Percentiles rank a stretch among this genome's conserved stretches.
Conservation (phyloP, 768 basidiomycete genomes). For the Lactarius quietus region DNA sequence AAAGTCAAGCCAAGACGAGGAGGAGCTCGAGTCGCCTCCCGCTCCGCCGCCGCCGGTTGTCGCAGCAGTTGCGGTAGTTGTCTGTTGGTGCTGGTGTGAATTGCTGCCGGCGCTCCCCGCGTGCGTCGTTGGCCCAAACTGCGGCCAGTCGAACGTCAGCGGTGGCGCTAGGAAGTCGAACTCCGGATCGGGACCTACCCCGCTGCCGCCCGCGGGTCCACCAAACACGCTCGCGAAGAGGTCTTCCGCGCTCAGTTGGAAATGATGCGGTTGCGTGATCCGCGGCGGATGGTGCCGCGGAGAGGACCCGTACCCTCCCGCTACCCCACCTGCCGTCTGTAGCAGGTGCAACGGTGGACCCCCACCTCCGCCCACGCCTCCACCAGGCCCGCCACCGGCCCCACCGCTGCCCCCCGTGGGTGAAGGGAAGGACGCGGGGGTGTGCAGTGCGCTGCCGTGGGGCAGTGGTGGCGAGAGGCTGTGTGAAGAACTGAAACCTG, state of each 20-base stretch:
- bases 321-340: not conserved
- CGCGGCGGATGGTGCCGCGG: constrained; percentile 23
- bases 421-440: constrained; percentile 14
- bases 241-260: constrained; percentile 17
- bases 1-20: constrained; percentile 25
- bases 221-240: constrained; percentile 27
- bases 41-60: not conserved
- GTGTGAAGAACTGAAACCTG: not conserved
- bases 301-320: not conserved
- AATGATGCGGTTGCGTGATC: constrained; percentile 15
- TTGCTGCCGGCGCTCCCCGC: constrained; percentile 2
- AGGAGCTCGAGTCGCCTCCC: constrained; percentile 4
- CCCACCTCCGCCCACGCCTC: not conserved
- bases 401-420: constrained; percentile 2
- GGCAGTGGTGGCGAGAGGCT: constrained; percentile 6
- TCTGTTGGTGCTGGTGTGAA: not conserved
- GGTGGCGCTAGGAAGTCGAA: constrained; percentile 23
- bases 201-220: constrained; percentile 23
- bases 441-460: constrained; percentile 3
- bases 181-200: constrained; percentile 25
- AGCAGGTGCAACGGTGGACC: constrained; percentile 7
- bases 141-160: constrained; percentile 30
- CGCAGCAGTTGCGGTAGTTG: not conserved
- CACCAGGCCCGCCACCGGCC: not conserved
- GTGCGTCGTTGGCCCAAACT: constrained; percentile 23